Evolutionary conservation across 768 basidiomycete species (phyloP).

Genomic region (Suillus plorans): DNA sequence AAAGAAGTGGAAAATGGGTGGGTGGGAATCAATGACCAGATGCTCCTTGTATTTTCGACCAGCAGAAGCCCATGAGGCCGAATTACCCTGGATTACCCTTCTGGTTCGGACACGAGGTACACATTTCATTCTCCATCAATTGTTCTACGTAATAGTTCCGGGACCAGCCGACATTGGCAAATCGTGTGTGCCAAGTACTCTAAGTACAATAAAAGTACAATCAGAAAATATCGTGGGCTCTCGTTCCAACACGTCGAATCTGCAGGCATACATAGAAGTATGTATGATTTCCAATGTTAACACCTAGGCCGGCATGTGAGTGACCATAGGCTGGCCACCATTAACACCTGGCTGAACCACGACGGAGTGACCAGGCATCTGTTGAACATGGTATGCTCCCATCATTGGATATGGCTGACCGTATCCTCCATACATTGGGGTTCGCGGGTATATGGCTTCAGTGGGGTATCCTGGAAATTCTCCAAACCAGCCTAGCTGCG

Average conservation of each 20-base stretch:
- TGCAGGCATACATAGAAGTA: not conserved
- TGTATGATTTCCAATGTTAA: not conserved
- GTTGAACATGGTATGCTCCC: slow-evolving; percentile 42
- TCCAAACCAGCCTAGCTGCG: slow-evolving; percentile 76
- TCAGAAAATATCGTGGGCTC: not conserved
- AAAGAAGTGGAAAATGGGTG: slow-evolving; percentile 19
- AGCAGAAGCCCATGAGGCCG: slow-evolving; percentile 12
- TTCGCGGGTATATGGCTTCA: slow-evolving; percentile 24
- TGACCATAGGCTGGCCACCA: slow-evolving; percentile 60
- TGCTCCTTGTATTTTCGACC: slow-evolving; percentile 17
- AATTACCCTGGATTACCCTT: slow-evolving; percentile 18
- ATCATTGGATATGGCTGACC: slow-evolving; percentile 17
- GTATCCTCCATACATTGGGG: slow-evolving; percentile 36
- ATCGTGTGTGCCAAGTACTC: not conserved
- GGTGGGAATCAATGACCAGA: slow-evolving; percentile 26
- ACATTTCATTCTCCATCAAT: slow-evolving; percentile 10
- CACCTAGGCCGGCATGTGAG: slow-evolving; percentile 47
- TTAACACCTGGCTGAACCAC: slow-evolving; percentile 67
- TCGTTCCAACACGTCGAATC: not conserved
- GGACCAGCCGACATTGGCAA: not conserved
- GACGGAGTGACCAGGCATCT: slow-evolving; percentile 59
- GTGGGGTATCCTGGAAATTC: slow-evolving; percentile 61
- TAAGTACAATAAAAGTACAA: not conserved
- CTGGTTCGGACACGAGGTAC: slow-evolving; percentile 24
- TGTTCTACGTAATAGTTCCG: slow-evolving; percentile 14